phyloP scores from a whole-genome alignment of 305 asterid species.

The Ajuga reptans region DNA sequence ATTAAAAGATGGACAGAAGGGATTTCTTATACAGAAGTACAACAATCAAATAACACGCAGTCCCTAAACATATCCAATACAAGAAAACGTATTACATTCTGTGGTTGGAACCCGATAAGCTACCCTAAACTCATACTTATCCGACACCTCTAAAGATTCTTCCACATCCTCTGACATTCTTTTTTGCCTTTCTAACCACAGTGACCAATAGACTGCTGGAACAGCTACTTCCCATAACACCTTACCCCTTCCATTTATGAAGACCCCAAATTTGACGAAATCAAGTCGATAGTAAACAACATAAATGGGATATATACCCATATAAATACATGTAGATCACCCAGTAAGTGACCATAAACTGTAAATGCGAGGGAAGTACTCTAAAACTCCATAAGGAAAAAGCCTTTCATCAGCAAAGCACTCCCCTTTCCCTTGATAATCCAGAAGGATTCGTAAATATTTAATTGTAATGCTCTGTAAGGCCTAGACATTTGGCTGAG shows the following conservation, averaged over 20 bases:
- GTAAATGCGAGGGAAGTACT: neutral
- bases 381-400: neutral
- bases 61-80: neutral
- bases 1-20: too few species aligned
- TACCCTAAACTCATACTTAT: neutral
- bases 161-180: neutral
- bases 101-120: neutral
- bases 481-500: neutral
- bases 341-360: neutral
- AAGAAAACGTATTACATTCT: neutral
- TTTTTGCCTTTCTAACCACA: neutral
- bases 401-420: neutral
- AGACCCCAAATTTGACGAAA: neutral
- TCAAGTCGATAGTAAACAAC: neutral
- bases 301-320: too few species aligned
- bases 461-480: neutral
- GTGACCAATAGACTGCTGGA: neutral
- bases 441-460: constrained; percentile 1
- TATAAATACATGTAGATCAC: neutral
- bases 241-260: neutral
- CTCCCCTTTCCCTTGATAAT: neutral
- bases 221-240: neutral
- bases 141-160: neutral
- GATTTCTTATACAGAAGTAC: too few species aligned
- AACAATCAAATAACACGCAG: neutral